phyloP scores from a whole-genome alignment of 2,329 filamentous ascomycete genomes.

The Akanthomyces uredinophilus region DNA sequence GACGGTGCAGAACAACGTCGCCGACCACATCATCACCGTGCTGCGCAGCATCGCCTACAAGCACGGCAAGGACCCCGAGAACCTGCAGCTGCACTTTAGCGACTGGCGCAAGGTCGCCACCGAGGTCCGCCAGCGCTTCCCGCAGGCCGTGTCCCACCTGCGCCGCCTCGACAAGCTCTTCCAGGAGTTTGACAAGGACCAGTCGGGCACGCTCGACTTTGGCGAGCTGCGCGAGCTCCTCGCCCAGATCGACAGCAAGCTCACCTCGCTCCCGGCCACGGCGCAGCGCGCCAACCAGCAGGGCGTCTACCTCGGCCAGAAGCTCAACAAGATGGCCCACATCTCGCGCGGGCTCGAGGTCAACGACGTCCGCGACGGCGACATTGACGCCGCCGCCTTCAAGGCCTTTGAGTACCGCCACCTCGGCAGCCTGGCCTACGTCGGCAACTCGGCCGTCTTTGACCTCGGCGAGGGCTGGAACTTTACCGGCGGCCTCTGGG shows the following conservation, averaged over 20 bases:
- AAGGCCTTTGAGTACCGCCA: conserved; percentile 93
- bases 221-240: conserved; percentile 85
- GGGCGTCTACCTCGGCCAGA: conserved; percentile 84
- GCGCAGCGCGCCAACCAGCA: conserved; percentile 96
- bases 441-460: conserved; percentile 94
- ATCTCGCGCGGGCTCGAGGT: conserved; percentile 67
- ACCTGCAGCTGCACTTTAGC: conserved; percentile 75
- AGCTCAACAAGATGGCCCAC: conserved; percentile 86
- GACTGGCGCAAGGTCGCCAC: conserved; percentile 85
- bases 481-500: conserved; percentile 77
- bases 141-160: conserved; percentile 82
- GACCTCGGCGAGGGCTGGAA: conserved; percentile 76
- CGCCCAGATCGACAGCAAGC: conserved; percentile 86
- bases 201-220: conserved; percentile 89
- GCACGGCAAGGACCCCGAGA: conserved; percentile 82
- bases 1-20: conserved; percentile 95
- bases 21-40: conserved; percentile 85
- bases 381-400: conserved; percentile 87
- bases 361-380: conserved; percentile 82
- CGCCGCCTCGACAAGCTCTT: conserved; percentile 89
- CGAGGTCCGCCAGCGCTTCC: conserved; percentile 82
- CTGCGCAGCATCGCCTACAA: conserved; percentile 87
- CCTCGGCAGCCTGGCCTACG: conserved; percentile 85
- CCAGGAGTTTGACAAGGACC: conserved; percentile 85
- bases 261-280: conserved; percentile 90